These are phyloP conservation scores for Lithohypha guttulata DNA, from an alignment of 2,329 filamentous ascomycete genomes.

Conservation along the genomic window DNA sequence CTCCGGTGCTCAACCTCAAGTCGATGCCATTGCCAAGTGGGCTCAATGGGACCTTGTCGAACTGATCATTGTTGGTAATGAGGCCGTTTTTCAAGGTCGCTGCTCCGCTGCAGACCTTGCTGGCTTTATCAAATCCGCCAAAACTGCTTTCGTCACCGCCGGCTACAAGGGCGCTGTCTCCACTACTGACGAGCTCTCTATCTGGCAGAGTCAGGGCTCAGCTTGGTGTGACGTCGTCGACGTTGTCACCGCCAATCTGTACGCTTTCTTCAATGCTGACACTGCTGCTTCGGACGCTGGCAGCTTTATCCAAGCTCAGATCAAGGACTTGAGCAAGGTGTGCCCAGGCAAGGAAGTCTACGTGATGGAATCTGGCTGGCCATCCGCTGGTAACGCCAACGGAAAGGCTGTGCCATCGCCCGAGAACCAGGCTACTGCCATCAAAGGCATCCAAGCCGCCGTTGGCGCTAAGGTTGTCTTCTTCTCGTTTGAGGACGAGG, in stretches of 20 bases:
- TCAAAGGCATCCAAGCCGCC: conserved; percentile 56
- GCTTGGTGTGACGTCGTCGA: conserved; percentile 65
- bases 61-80: conserved; percentile 81
- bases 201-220: conserved; percentile 49
- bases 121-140: conserved; percentile 58
- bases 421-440: conserved; percentile 58
- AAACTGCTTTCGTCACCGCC: conserved; percentile 48
- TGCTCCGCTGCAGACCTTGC: conserved; percentile 55
- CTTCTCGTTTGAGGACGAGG: conserved; percentile 71
- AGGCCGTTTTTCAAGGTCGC: conserved; percentile 69
- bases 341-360: conserved; percentile 64
- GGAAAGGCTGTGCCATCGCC: conserved; percentile 59
- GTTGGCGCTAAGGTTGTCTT: conserved; percentile 62
- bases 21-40: conserved; percentile 62
- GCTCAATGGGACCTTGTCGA: conserved; percentile 63
- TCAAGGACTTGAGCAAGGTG: conserved; percentile 56
- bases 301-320: conserved; percentile 62
- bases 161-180: conserved; percentile 68
- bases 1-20: conserved; percentile 59
- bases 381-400: conserved; percentile 57
- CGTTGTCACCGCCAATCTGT: conserved; percentile 73
- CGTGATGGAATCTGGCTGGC: conserved; percentile 90
- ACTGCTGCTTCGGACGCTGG: conserved; percentile 57
- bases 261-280: conserved; percentile 82
- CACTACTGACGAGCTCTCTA: conserved; percentile 74